Conservation (phyloP, 202 grass and related monocot genomes). For the Carex arenaria region DNA sequence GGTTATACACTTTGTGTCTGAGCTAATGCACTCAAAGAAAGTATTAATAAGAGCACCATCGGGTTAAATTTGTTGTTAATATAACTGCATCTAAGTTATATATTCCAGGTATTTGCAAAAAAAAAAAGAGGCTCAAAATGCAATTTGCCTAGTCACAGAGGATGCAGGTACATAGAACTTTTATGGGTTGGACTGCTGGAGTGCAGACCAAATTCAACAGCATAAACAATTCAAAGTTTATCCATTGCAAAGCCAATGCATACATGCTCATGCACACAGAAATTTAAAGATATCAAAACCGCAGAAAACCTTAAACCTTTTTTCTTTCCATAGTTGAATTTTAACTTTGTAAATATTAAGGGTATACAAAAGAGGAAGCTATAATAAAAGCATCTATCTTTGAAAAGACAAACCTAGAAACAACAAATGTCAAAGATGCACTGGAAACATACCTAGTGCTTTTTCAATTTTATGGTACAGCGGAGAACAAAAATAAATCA, state of each 20-base stretch:
- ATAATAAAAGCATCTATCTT: neutral
- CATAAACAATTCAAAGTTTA: neutral
- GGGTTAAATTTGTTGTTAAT: neutral
- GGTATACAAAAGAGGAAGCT: neutral
- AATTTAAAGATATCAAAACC: neutral
- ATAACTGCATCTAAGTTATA: neutral
- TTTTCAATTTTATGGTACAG: neutral
- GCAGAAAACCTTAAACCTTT: neutral
- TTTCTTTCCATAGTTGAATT: neutral
- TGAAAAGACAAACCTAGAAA: neutral
- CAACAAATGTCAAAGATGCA: neutral
- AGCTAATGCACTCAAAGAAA: too few species aligned
- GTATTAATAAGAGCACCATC: neutral
- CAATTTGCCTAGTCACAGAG: neutral
- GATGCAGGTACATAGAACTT: neutral
- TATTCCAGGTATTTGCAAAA: neutral
- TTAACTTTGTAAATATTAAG: neutral
- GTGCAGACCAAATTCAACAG: neutral
- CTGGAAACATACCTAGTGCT: neutral
- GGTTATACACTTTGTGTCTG: neutral
- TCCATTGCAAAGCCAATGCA: neutral
- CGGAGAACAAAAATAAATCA: neutral
- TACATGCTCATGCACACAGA: too few species aligned
- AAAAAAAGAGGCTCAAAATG: neutral
- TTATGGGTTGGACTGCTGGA: neutral